A percentile compares a stretch with the other conserved stretches of the same genome.
Conservation (phyloP, 805 yeast species). For the Wickerhamomyces chambardii region DNA sequence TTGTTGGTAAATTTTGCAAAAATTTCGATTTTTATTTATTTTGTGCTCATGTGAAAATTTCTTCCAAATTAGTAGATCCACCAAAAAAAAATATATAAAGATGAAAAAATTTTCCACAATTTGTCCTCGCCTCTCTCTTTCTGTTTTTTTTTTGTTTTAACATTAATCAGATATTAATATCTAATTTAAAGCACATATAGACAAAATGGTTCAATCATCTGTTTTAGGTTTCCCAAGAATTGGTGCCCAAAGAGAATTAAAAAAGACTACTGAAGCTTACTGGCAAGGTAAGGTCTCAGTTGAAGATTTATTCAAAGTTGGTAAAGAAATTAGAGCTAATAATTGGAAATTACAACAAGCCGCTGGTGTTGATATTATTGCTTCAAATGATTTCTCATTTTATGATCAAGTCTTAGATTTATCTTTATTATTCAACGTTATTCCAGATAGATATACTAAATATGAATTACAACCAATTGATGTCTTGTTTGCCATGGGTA, state of each 20-base stretch:
- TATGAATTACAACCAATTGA: constrained; percentile 83
- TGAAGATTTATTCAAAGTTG: constrained; percentile 84
- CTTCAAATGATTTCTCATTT: constrained; percentile 97
- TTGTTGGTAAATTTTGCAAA: too few species aligned
- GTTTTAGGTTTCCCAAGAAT: constrained; percentile 99
- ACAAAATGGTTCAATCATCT: constrained; percentile 85
- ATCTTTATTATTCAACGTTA: constrained; percentile 86
- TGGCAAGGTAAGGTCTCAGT: constrained; percentile 90
- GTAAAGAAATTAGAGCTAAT: constrained; percentile 89
- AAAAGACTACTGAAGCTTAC: constrained; percentile 98
- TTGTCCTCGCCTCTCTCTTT: not conserved
- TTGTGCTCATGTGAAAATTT: too few species aligned
- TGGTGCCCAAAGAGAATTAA: constrained; percentile 98
- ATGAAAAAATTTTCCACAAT: not conserved
- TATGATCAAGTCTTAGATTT: constrained; percentile 96
- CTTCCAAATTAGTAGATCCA: too few species aligned
- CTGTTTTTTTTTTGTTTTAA: too few species aligned
- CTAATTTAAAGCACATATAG: constrained; percentile 8
- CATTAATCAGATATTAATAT: too few species aligned
- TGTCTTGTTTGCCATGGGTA: constrained; percentile 97
- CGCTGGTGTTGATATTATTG: constrained; percentile 95
- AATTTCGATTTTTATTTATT: too few species aligned
- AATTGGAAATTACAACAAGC: constrained; percentile 98
- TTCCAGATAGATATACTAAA: constrained; percentile 96
- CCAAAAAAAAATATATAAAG: not conserved